A percentile compares a stretch with the other conserved stretches of the same genome.
Evolutionary conservation across 140 eudicot genomes (phyloP).

Genomic region (Bidens hawaiensis): DNA sequence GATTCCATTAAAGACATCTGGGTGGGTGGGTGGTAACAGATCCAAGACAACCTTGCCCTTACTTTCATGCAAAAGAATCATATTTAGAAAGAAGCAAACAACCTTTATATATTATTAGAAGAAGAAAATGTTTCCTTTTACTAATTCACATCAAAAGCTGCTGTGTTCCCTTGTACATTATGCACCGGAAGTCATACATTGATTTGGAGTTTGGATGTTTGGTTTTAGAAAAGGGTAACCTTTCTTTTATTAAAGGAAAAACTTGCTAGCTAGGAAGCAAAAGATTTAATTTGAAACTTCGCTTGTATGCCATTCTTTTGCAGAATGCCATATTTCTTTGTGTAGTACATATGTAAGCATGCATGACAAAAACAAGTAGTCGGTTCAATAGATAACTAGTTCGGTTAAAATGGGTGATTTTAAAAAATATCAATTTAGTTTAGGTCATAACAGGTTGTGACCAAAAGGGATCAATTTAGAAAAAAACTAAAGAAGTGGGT

Average conservation of each 20-base stretch:
- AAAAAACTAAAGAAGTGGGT: too few species aligned
- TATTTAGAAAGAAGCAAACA: slow-evolving; percentile 25
- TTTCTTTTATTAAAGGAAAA: background rate
- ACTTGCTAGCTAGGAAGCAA: background rate
- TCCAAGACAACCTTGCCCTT: slow-evolving; percentile 64
- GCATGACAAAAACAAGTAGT: too few species aligned
- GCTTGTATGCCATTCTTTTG: background rate
- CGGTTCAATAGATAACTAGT: too few species aligned
- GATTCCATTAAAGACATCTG: slow-evolving; percentile 30
- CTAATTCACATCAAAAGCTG: background rate
- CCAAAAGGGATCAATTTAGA: background rate
- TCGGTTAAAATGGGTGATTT: background rate
- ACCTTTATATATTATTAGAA: slow-evolving; percentile 30
- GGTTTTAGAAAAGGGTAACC: background rate
- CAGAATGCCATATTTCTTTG: too few species aligned
- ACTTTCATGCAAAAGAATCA: slow-evolving; percentile 61
- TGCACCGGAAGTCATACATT: slow-evolving; percentile 1
- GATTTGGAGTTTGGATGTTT: background rate
- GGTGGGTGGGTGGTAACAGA: too few species aligned
- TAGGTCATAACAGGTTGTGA: background rate
- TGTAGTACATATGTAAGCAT: too few species aligned
- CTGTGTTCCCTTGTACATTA: background rate
- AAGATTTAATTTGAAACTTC: slow-evolving; percentile 1
- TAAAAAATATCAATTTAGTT: background rate
- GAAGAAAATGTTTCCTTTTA: background rate